These are phyloP conservation scores for Echeveria elegans DNA, from an alignment of 164 flowering plant species.

Conservation along the genomic window DNA sequence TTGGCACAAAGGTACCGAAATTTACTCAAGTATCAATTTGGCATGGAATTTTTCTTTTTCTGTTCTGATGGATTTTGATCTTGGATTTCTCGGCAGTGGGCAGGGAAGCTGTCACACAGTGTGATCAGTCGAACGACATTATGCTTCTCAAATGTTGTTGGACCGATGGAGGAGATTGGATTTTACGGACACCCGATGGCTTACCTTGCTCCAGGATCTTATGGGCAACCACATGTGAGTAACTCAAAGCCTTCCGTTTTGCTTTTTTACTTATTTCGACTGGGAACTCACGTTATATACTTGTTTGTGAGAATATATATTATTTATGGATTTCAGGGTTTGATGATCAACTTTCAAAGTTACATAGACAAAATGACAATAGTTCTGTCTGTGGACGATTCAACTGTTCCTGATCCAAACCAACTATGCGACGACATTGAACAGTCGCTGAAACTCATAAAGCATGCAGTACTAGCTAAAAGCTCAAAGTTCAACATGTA, in stretches of 20 bases:
- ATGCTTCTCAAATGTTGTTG: constrained; percentile 36
- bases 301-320: background rate
- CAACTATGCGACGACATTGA: background rate
- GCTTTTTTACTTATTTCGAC: background rate
- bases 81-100: constrained; percentile 15
- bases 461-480: background rate
- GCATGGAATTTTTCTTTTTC: background rate
- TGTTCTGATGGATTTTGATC: background rate
- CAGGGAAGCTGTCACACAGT: constrained; percentile 20
- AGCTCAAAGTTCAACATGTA: background rate
- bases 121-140: constrained; percentile 21
- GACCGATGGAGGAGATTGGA: constrained; percentile 37
- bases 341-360: constrained; percentile 25
- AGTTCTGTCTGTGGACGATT: background rate
- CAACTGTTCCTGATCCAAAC: background rate
- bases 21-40: background rate
- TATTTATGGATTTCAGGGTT: constrained; percentile 17
- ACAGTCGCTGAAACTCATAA: background rate
- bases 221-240: constrained; percentile 38
- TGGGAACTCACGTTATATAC: too few relatives aligned
- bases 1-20: constrained; percentile 47
- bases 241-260: background rate
- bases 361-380: constrained; percentile 18
- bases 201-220: constrained; percentile 31
- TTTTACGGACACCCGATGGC: constrained; percentile 30